Base-by-base conservation (phyloP, 495 filamentous ascomycete genomes). In the Podospora tetraspora region DNA sequence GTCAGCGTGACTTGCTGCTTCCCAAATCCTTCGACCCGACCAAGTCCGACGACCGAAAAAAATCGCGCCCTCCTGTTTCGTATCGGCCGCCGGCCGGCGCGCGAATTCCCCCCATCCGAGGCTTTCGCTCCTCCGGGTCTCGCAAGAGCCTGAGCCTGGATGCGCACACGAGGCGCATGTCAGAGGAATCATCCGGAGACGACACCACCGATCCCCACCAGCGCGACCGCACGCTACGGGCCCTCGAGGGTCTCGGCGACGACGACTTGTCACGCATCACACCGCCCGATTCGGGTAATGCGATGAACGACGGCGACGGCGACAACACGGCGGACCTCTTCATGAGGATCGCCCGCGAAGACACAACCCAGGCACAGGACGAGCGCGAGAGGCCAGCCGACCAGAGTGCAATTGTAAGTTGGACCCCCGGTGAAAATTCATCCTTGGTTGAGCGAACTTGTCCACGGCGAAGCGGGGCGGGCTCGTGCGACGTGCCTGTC, bases 251-350 rank as follows among this genome's bases (percentile, higher is more conserved):
- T 27, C 80, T 73, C 30, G 66, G 66, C 34, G 73, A 74, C 30
- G 78, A 82, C 52, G 77, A 78, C 10, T 78, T 79, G 43, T 73
- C 71, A 34, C 80, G 78, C 30, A 77, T 77, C 65, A 77, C 80
- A 22, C 79, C 80, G 9, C 76, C 75, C 23, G 79, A 82, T 67
- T 80, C 80, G 3, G 75, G 75, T 11, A 78, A 78, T 71, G 77
- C 61, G 75, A 79, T 68, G 43, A 52, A 52, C 43, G 43, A 52
- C 68, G 73, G 77, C 27, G 78, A 79, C 69, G 67, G 74, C 34
- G 83, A 83, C 58, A 82, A 83, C 60, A 82, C 72, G 12, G 82
- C 81, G 61, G 85, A 87, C 74, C 71, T 86, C 27, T 87, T 87
- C 67, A 79, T 87, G 59, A 80, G 75, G 34, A 83, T 85, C 61